Evolutionary conservation across 2,329 filamentous ascomycete species (phyloP).

Genomic region (Graphilbum sp.): DNA sequence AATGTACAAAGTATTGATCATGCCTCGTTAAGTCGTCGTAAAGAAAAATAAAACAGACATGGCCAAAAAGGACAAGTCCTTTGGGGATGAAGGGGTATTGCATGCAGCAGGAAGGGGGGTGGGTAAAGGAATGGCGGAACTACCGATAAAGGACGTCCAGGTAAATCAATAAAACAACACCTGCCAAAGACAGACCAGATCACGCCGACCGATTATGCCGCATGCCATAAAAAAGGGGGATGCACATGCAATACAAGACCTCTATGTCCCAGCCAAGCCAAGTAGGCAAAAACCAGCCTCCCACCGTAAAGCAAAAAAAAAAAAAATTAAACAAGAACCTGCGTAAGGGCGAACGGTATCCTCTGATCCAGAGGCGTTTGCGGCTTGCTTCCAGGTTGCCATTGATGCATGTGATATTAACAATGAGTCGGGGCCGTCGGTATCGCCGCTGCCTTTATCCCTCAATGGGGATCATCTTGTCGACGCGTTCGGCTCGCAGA

Average conservation of each 20-base stretch:
- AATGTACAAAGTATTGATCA: constrained; percentile 5
- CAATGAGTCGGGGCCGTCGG: background rate
- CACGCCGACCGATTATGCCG: background rate
- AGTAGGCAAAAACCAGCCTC: background rate
- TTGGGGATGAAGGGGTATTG: background rate
- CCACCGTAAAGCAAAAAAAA: background rate
- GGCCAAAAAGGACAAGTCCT: background rate
- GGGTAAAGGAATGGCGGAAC: background rate
- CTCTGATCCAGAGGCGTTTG: background rate
- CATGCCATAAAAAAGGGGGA: background rate
- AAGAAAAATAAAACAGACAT: background rate
- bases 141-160: too few relatives aligned
- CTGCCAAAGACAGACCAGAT: background rate
- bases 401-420: background rate
- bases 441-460: background rate
- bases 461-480: background rate
- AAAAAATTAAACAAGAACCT: background rate
- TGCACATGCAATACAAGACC: background rate
- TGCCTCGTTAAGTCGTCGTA: constrained; percentile 8
- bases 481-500: background rate
- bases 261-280: background rate
- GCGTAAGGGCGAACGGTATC: background rate
- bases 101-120: background rate
- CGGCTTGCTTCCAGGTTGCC: background rate
- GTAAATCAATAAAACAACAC: background rate